phyloP scores from a whole-genome alignment of 768 basidiomycete species.

The Phaeotremella fagi region DNA sequence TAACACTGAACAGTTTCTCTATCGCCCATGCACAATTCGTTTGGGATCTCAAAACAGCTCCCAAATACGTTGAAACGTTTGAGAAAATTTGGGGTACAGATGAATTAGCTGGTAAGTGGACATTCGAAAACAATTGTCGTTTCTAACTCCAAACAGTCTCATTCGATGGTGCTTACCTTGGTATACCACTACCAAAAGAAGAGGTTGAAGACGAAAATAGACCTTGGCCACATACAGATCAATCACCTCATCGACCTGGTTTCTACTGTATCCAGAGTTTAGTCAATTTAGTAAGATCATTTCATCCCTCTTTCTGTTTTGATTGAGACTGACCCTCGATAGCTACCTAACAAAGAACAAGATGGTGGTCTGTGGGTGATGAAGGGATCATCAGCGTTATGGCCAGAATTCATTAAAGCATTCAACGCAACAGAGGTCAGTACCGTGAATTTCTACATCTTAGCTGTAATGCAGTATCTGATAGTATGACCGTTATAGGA shows the following conservation, averaged over 20 bases:
- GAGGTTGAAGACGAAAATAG: conserved; percentile 18
- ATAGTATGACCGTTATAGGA: conserved; percentile 21
- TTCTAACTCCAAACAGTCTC: conserved; percentile 2
- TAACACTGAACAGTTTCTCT: neutral
- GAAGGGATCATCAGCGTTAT: conserved; percentile 35
- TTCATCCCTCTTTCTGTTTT: too few relatives aligned
- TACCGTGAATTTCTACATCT: conserved; percentile 12
- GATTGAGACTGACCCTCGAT: neutral
- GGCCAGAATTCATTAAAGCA: conserved; percentile 36
- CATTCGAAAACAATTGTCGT: neutral
- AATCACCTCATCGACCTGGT: conserved; percentile 13
- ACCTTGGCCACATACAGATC: conserved; percentile 25
- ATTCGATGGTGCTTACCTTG: conserved; percentile 15
- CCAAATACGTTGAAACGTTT: conserved; percentile 21
- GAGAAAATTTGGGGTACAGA: conserved; percentile 33
- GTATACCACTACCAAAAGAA: conserved; percentile 14
- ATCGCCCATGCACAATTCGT: conserved; percentile 24
- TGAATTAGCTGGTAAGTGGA: conserved; percentile 2
- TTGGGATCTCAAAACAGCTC: conserved; percentile 33
- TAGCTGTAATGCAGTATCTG: neutral
- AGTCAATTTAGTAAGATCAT: conserved; percentile 11
- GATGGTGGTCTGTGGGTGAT: conserved; percentile 47
- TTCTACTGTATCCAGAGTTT: conserved; percentile 16
- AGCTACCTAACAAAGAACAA: conserved; percentile 28
- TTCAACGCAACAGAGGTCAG: conserved; percentile 19